Conservation (phyloP, 148 eudicot species). For the Rhododendron griersonianum region DNA sequence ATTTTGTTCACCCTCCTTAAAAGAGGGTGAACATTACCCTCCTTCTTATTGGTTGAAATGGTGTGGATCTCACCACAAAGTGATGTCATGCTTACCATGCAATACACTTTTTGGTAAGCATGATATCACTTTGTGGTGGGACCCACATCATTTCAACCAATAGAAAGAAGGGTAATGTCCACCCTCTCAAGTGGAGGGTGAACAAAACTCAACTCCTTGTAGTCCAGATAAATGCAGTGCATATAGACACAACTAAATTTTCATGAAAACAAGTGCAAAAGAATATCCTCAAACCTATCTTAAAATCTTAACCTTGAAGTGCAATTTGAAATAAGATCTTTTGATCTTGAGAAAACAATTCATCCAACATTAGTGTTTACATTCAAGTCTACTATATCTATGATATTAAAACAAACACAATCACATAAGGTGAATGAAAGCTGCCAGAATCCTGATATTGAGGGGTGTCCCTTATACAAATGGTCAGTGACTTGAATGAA, state of each 20-base stretch:
- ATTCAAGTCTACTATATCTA: not conserved
- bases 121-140: too few species aligned
- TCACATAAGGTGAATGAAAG: not conserved
- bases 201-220: not conserved
- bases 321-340: not conserved
- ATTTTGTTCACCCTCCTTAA: too few species aligned
- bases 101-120: too few species aligned
- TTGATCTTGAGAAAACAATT: not conserved
- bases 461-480: not conserved
- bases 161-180: too few species aligned
- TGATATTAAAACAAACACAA: not conserved
- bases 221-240: not conserved
- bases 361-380: not conserved
- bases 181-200: too few species aligned
- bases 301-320: not conserved
- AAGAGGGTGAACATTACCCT: too few species aligned
- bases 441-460: not conserved
- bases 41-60: too few species aligned
- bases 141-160: too few species aligned
- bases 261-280: not conserved
- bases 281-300: too few species aligned
- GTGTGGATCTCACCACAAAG: too few species aligned
- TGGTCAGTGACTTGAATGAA: not conserved
- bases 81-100: too few species aligned
- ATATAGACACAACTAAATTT: not conserved